phyloP scores from a whole-genome alignment of 1,284 basidiomycete species.

The Ganoderma multipileum region DNA sequence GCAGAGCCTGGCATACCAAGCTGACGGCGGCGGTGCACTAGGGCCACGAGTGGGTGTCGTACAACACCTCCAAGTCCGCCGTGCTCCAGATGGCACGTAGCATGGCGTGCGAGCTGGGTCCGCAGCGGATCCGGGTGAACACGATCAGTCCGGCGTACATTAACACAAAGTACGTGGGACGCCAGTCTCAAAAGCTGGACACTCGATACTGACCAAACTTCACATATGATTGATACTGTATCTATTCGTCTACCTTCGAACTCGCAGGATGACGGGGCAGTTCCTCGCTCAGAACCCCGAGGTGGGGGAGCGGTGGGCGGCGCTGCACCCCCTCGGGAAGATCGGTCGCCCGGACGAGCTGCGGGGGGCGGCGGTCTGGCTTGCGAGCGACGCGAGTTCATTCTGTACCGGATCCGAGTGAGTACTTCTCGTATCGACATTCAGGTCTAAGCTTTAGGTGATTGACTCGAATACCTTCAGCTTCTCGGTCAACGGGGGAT shows the following conservation, averaged over 20 bases:
- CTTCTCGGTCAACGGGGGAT: background rate
- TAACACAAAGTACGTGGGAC: constrained; percentile 59
- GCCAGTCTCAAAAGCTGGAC: background rate
- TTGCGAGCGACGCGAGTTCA: constrained; percentile 78
- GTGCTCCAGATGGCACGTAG: constrained; percentile 84
- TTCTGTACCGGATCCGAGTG: constrained; percentile 80
- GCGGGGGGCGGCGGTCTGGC: constrained; percentile 76
- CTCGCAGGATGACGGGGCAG: constrained; percentile 68
- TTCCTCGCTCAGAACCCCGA: constrained; percentile 74
- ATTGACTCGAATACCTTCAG: background rate
- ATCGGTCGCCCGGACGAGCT: constrained; percentile 82
- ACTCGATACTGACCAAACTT: background rate
- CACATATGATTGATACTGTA: too few relatives aligned
- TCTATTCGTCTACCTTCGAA: background rate
- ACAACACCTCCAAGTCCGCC: constrained; percentile 83
- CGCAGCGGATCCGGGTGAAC: constrained; percentile 75
- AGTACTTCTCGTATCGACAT: constrained; percentile 42
- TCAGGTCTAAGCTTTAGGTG: background rate
- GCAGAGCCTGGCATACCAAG: background rate
- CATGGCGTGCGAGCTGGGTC: constrained; percentile 84
- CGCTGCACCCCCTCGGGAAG: constrained; percentile 59
- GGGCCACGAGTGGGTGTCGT: constrained; percentile 77
- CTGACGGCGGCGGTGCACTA: constrained; percentile 32
- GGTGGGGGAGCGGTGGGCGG: constrained; percentile 53
- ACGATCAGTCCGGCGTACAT: constrained; percentile 78